Base-by-base conservation (phyloP, 1,284 basidiomycete genomes). In the Microbotryomycetes sp. region DNA sequence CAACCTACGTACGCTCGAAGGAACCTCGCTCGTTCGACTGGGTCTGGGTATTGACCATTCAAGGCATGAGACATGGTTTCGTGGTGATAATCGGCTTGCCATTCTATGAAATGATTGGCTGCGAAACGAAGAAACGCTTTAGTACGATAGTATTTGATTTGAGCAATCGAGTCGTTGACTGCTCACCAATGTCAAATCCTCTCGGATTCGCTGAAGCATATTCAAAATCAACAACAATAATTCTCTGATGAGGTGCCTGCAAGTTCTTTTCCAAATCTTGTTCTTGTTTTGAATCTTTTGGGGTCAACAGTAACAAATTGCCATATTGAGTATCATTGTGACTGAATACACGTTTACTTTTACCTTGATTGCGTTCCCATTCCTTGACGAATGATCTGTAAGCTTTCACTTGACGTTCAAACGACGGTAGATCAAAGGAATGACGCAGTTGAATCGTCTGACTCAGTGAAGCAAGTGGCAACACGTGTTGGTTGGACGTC, bases 311-410 rank as follows among this genome's bases (percentile, higher is more conserved):
- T 62, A 96, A 77, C n/a, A 96, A 77, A 76, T 96, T 97, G 49
- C 92, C 92, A 73, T 90, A 93, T 76, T 96, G 92, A 4, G 90
- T 81, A 76, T 97, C 92, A 75, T 94, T 97, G 78, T 96, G 91
- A 64, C 86, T 58, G 46, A 50, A 76, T 6, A 91, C 87, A 56
- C 86, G 79, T 68, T 77, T 79, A 71, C 84, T 86, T 36, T 80
- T 78, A 58, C 81, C 81, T 51, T 80, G 74, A 58, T 75, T 74
- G 70, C 80, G 78, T 70, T 87, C 83, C 73, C 83, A 82, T 59
- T 81, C 80, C 65, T 81, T 77, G 28, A 92, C 71, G 83, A 86
- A 90, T 45, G 75, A 75, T 76, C 86, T 79, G 75, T 89, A 92
- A 45, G 76, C 78, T 58, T 79, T 76, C 85, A 89, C 88, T 64